These are phyloP conservation scores for Russula dissimulans DNA, from an alignment of 768 basidiomycete genomes.

Conservation along the genomic window DNA sequence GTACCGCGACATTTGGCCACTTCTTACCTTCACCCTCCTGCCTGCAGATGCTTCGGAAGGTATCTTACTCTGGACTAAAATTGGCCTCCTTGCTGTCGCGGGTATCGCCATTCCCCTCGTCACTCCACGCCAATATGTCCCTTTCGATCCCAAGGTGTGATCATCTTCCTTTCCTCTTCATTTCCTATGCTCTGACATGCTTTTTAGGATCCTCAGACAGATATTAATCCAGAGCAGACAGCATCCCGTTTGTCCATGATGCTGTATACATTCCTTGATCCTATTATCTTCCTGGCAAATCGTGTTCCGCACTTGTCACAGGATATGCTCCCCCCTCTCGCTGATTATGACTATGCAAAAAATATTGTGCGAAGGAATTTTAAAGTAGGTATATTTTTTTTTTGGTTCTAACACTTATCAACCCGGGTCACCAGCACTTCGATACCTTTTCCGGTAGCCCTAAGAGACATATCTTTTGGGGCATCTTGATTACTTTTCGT, in stretches of 20 bases:
- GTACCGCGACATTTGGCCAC: constrained; percentile 53
- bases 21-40: constrained; percentile 41
- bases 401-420: not conserved
- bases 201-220: constrained; percentile 21
- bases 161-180: not conserved
- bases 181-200: not conserved
- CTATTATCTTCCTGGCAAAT: constrained; percentile 36
- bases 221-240: constrained; percentile 27
- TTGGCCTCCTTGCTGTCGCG: constrained; percentile 36
- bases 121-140: constrained; percentile 48
- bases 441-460: constrained; percentile 21
- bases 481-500: constrained; percentile 22
- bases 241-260: constrained; percentile 27
- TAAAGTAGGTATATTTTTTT: constrained; percentile 22
- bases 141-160: constrained; percentile 44
- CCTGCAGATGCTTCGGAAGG: constrained; percentile 44
- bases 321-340: constrained; percentile 37
- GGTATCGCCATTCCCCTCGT: constrained; percentile 44
- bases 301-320: constrained; percentile 36
- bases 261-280: constrained; percentile 47
- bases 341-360: constrained; percentile 36
- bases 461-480: constrained; percentile 23
- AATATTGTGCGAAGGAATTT: constrained; percentile 29
- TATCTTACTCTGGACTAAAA: constrained; percentile 43
- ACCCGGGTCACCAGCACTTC: constrained; percentile 21